Evolutionary conservation across 139 green algal genomes (phyloP).

Genomic region (Pleodorina starrii): DNA sequence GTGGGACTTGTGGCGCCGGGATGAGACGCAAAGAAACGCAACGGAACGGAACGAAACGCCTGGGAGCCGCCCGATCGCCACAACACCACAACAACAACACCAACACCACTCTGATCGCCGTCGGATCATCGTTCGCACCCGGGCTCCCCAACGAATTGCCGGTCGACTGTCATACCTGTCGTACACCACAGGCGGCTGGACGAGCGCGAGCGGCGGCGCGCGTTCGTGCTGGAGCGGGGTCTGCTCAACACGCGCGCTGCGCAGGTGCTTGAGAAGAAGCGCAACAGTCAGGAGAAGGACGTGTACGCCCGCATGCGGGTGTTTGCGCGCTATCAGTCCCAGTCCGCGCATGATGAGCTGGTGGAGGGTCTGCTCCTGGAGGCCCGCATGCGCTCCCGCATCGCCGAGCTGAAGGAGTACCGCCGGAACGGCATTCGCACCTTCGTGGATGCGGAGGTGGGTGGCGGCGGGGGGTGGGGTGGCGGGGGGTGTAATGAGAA

Average conservation of each 20-base stretch:
- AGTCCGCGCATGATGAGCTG: slow-evolving; percentile 83
- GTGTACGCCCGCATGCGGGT: slow-evolving; percentile 81
- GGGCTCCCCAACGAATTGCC: too few species aligned
- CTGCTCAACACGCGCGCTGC: slow-evolving; percentile 58
- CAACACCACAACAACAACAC: too few species aligned
- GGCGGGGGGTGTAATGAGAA: too few species aligned
- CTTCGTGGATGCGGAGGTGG: slow-evolving; percentile 76
- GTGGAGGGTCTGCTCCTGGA: slow-evolving; percentile 89
- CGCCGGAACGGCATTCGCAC: slow-evolving; percentile 78
- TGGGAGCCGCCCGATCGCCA: too few species aligned
- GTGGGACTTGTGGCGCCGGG: too few species aligned
- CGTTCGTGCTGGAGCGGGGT: slow-evolving; percentile 83
- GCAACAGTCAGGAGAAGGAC: slow-evolving; percentile 78
- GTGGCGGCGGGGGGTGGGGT: background rate
- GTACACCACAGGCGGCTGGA: slow-evolving; percentile 71
- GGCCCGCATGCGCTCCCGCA: slow-evolving; percentile 83
- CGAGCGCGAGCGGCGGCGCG: slow-evolving; percentile 76
- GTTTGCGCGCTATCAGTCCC: slow-evolving; percentile 83
- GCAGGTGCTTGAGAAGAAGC: slow-evolving; percentile 75
- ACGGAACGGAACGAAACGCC: too few species aligned
- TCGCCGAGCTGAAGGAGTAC: slow-evolving; percentile 85
- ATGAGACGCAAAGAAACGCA: too few species aligned
- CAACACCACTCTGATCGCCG: too few species aligned
- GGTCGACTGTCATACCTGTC: too few species aligned
- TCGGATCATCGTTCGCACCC: too few species aligned